phyloP scores from a whole-genome alignment of 441 rosid species.

The Theobroma grandiflorum region DNA sequence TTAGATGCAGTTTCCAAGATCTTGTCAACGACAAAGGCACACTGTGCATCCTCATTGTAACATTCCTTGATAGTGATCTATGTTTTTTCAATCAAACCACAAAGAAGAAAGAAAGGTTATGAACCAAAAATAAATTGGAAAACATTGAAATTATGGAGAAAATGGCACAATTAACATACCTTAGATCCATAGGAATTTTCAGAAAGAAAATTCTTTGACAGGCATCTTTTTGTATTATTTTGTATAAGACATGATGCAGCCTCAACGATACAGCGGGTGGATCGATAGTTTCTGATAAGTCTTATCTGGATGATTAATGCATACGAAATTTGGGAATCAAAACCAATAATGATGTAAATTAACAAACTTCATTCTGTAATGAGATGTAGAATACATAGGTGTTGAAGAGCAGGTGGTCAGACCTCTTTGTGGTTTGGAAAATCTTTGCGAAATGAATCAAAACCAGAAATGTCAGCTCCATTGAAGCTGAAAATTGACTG shows the following conservation, averaged over 20 bases:
- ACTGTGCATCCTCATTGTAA: slow-evolving; percentile 84
- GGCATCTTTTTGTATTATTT: slow-evolving; percentile 75
- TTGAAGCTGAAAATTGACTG: slow-evolving; percentile 98
- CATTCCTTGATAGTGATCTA: slow-evolving; percentile 91
- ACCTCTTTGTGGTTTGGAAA: slow-evolving; percentile 91
- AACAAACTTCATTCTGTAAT: background rate
- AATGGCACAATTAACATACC: slow-evolving; percentile 50
- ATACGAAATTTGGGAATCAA: slow-evolving; percentile 19
- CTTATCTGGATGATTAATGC: slow-evolving; percentile 63
- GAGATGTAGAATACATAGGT: slow-evolving; percentile 22
- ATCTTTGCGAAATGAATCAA: slow-evolving; percentile 88
- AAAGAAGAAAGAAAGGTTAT: slow-evolving; percentile 26
- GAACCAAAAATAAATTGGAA: slow-evolving; percentile 16
- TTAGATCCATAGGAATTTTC: slow-evolving; percentile 91
- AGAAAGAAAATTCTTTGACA: slow-evolving; percentile 68
- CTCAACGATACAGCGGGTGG: slow-evolving; percentile 88
- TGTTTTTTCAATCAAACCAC: slow-evolving; percentile 32
- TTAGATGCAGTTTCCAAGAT: slow-evolving; percentile 67
- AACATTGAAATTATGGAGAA: background rate
- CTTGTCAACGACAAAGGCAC: slow-evolving; percentile 90
- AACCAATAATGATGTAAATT: slow-evolving; percentile 19
- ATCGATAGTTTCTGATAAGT: slow-evolving; percentile 87
- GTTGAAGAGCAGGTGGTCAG: slow-evolving; percentile 28
- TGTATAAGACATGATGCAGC: slow-evolving; percentile 88
- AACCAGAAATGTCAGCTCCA: slow-evolving; percentile 92